Evolutionary conservation across 1,139 yeast genomes (phyloP).

Genomic region (Lodderomyces orthopsilosis): DNA sequence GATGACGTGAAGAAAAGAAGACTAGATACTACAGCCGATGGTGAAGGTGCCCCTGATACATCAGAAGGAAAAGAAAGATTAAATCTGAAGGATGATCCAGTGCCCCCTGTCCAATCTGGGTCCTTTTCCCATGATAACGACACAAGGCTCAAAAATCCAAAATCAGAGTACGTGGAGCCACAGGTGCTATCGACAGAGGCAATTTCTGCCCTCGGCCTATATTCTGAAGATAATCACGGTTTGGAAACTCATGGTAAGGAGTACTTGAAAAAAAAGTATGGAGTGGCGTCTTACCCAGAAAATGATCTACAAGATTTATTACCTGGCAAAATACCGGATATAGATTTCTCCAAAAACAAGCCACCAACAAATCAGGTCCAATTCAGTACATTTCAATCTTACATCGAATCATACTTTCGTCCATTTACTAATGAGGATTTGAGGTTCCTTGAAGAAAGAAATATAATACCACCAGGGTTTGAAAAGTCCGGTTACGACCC

Average conservation of each 20-base stretch:
- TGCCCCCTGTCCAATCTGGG: constrained; percentile 48
- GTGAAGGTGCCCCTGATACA: constrained; percentile 7
- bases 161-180: constrained; percentile 70
- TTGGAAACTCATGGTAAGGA: constrained; percentile 65
- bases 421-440: constrained; percentile 77
- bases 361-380: constrained; percentile 88
- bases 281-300: constrained; percentile 86
- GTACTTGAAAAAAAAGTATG: constrained; percentile 71
- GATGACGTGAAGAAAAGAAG: constrained; percentile 8
- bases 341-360: constrained; percentile 80
- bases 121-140: constrained; percentile 51
- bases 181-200: constrained; percentile 74
- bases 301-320: constrained; percentile 69
- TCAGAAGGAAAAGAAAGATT: constrained; percentile 15
- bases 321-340: constrained; percentile 87
- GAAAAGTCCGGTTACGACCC: constrained; percentile 57
- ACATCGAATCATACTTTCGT: constrained; percentile 82
- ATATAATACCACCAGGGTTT: constrained; percentile 53
- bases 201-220: constrained; percentile 59
- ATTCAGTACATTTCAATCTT: constrained; percentile 81
- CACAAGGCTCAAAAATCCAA: constrained; percentile 67
- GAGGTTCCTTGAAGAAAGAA: constrained; percentile 63
- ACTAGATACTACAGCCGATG: not conserved
- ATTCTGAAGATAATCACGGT: constrained; percentile 56
- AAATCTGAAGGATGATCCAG: constrained; percentile 31